These are phyloP conservation scores for Gaertneriomyces sp. DNA, from an alignment of 192 early-diverging fungal species.

Conservation along the genomic window DNA sequence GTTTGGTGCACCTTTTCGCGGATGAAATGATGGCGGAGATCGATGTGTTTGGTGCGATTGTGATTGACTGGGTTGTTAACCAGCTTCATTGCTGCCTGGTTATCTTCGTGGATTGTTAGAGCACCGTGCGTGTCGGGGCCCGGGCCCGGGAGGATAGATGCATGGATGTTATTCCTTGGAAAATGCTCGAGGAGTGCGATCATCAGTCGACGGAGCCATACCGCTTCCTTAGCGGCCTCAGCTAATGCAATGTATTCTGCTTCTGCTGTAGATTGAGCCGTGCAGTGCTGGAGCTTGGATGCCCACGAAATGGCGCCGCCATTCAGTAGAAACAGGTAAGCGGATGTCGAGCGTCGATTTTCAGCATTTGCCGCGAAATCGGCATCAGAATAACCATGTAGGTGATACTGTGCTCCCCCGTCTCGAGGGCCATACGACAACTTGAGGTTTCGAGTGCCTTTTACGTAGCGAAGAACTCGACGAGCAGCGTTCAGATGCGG, in stretches of 20 bases:
- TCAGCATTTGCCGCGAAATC: conserved; percentile 38
- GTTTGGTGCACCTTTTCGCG: conserved; percentile 18
- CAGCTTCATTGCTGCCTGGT: conserved; percentile 16
- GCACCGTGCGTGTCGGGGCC: too few relatives aligned
- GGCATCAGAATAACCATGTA: conserved; percentile 32
- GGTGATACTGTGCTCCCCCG: too few relatives aligned
- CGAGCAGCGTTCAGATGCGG: background rate
- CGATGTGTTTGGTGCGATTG: conserved; percentile 34
- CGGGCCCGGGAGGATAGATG: too few relatives aligned
- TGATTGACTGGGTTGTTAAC: conserved; percentile 31
- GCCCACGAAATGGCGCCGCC: conserved; percentile 13
- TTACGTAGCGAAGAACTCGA: background rate
- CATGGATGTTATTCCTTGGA: too few relatives aligned
- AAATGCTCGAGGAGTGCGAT: too few relatives aligned
- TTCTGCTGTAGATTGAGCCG: conserved; percentile 19
- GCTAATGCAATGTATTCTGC: conserved; percentile 24
- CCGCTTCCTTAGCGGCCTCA: conserved; percentile 9
- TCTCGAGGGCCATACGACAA: background rate
- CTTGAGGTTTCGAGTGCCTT: background rate
- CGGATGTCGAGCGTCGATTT: background rate
- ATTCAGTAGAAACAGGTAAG: conserved; percentile 14
- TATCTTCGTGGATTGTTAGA: background rate
- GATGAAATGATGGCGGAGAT: conserved; percentile 33
- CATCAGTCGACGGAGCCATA: background rate
- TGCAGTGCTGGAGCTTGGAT: background rate